A percentile compares a stretch with the other conserved stretches of the same genome.
Evolutionary conservation across 1,139 yeast genomes (phyloP).

Genomic region (Hansenula sp.): DNA sequence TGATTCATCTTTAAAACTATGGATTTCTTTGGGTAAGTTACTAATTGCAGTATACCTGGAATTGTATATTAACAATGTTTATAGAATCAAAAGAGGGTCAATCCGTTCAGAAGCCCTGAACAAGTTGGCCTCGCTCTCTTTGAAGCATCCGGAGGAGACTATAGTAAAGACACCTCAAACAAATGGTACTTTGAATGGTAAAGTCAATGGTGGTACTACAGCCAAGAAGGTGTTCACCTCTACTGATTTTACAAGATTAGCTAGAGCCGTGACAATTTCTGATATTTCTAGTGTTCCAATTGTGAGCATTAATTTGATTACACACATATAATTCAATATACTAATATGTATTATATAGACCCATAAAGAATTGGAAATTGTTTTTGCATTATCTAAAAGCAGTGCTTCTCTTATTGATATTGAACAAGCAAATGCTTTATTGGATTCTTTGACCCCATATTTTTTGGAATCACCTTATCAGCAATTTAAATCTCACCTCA

Average conservation of each 20-base stretch:
- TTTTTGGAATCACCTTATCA: constrained; percentile 58
- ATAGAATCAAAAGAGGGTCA: constrained; percentile 20
- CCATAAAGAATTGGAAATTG: constrained; percentile 62
- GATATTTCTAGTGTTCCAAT: constrained; percentile 20
- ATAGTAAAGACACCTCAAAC: not conserved
- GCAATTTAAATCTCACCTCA: constrained; percentile 42
- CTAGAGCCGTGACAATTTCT: constrained; percentile 10
- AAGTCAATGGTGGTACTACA: not conserved
- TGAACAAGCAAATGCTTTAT: constrained; percentile 46
- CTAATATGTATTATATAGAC: constrained; percentile 5
- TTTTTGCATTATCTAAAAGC: constrained; percentile 61
- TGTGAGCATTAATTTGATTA: not conserved
- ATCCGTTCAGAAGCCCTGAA: constrained; percentile 22
- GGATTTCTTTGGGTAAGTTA: constrained; percentile 5
- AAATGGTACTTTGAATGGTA: constrained; percentile 2
- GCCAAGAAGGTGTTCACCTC: constrained; percentile 3
- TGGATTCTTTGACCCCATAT: constrained; percentile 53
- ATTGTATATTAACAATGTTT: constrained; percentile 1
- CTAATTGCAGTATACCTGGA: not conserved
- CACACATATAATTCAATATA: not conserved
- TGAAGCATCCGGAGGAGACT: constrained; percentile 1
- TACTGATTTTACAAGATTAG: constrained; percentile 16
- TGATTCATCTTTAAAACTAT: too few species aligned
- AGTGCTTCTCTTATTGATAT: constrained; percentile 37
- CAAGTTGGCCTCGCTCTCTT: constrained; percentile 18